Evolutionary conservation across 2,329 filamentous ascomycete genomes (phyloP), one percentile per base, ranked within the genome.

Genomic region (Ceratocystis ficicola): DNA sequence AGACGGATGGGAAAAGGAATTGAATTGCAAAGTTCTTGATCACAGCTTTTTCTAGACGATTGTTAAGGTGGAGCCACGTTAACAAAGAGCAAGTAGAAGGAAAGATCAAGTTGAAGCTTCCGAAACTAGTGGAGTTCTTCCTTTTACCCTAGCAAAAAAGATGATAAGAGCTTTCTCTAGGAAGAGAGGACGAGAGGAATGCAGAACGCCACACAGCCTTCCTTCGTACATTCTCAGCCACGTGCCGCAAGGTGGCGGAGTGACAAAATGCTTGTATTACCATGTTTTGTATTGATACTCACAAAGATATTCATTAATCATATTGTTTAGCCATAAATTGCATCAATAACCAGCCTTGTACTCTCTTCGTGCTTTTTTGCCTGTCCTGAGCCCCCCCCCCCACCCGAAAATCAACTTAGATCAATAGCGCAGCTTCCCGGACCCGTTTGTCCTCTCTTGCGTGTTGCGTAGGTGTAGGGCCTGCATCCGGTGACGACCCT

Each of bases 271-370:
- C n/a, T n/a, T 59, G 30, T 36, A 59, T 59, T n/a, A 32, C 28
- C 55, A 59, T 59, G 55, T 30, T 59, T 59, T 59, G 25, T 59
- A 59, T 59, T 32, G 28, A 59, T 59, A 36, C 25, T 36, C 52
- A 8, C 6, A 52, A 22, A 52, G 52, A 30, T 17, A 36, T n/a
- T 59, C 5, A n/a, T 59, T 36, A 28, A 59, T 59, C 10, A 5
- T 59, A 22, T 15, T 20, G 1, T 32, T 59, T 8, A 41, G 36
- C 36, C 8, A 41, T 41, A 10, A 10, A 15, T 3, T 41, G 36
- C 36, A 15, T 41, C 36, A 41, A 41, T 15, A 41, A 41, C 36
- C 12, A 15, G 12, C 36, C 36, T 41, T 41, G 36, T 3, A 15
- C 36, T 5, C 36, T 41, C 10, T 41, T 41, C 12, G 36, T 1